phyloP scores from a whole-genome alignment of 306 rosid species.

The Begonia masoniana region DNA sequence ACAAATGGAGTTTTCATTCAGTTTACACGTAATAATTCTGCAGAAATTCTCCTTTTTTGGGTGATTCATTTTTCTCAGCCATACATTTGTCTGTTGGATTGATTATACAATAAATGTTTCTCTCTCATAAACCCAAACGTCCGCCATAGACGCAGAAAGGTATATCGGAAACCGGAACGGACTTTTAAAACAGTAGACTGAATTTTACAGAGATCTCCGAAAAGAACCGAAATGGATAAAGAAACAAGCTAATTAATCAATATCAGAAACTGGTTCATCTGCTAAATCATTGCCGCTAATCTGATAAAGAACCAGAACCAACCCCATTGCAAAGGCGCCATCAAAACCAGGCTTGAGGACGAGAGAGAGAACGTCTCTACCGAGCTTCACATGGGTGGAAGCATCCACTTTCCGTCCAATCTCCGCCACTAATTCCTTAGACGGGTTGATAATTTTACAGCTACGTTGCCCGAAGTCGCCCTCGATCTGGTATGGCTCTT shows the following conservation, averaged over 20 bases:
- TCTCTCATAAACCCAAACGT: too few species aligned
- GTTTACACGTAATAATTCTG: background rate
- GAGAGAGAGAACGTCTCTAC: slow-evolving; percentile 78
- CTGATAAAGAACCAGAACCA: slow-evolving; percentile 76
- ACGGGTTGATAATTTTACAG: slow-evolving; percentile 38
- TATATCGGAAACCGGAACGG: too few species aligned
- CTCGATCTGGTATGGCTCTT: slow-evolving; percentile 62
- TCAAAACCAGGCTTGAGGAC: slow-evolving; percentile 69
- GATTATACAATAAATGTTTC: too few species aligned
- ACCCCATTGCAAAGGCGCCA: slow-evolving; percentile 77
- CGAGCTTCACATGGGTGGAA: slow-evolving; percentile 70
- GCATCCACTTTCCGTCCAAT: slow-evolving; percentile 79
- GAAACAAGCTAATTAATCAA: slow-evolving; percentile 20
- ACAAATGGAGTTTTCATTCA: background rate
- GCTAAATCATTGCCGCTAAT: slow-evolving; percentile 42
- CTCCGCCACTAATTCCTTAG: slow-evolving; percentile 58
- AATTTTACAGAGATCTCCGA: background rate
- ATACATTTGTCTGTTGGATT: too few species aligned
- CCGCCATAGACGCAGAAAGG: too few species aligned
- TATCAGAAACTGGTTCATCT: slow-evolving; percentile 12
- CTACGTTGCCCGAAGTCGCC: slow-evolving; percentile 54
- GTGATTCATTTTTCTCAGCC: too few species aligned
- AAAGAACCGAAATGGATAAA: background rate
- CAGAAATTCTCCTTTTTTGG: background rate
- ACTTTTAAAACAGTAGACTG: too few species aligned